Percentiles rank a stretch among this genome's conserved stretches.
Conservation (phyloP, 2,329 filamentous ascomycete genomes). For the Mariannaea elegans region DNA sequence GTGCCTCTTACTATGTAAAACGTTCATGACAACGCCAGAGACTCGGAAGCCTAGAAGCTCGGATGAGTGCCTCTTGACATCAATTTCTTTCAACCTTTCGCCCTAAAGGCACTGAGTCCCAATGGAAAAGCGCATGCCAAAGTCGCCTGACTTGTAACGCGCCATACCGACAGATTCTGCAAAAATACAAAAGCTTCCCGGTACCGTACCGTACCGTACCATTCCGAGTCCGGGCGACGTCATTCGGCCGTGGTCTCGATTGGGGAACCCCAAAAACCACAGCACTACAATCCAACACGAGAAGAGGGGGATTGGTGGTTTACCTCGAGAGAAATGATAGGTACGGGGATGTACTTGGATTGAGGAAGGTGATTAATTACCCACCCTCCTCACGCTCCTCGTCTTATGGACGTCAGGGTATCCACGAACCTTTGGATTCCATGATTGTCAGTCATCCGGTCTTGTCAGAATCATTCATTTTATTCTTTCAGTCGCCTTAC, state of each 20-base stretch:
- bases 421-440: not conserved
- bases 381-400: not conserved
- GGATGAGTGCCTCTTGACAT: not conserved
- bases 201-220: not conserved
- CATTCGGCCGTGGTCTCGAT: slow-evolving; percentile 3
- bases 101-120: too few relatives aligned
- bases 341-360: too few relatives aligned
- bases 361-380: too few relatives aligned
- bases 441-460: slow-evolving; percentile 1
- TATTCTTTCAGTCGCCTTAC: not conserved
- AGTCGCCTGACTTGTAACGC: slow-evolving; percentile 2
- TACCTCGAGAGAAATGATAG: too few relatives aligned
- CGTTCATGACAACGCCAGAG: not conserved
- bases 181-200: too few relatives aligned
- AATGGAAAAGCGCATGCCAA: not conserved
- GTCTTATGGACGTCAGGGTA: not conserved
- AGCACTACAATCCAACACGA: too few relatives aligned
- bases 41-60: slow-evolving; percentile 11
- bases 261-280: not conserved
- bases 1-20: not conserved
- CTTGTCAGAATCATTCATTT: not conserved
- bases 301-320: too few relatives aligned
- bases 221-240: slow-evolving; percentile 6
- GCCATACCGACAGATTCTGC: slow-evolving; percentile 9
- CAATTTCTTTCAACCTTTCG: slow-evolving; percentile 5